Conservation (phyloP, 2,329 filamentous ascomycete genomes). For the Calycina marina region DNA sequence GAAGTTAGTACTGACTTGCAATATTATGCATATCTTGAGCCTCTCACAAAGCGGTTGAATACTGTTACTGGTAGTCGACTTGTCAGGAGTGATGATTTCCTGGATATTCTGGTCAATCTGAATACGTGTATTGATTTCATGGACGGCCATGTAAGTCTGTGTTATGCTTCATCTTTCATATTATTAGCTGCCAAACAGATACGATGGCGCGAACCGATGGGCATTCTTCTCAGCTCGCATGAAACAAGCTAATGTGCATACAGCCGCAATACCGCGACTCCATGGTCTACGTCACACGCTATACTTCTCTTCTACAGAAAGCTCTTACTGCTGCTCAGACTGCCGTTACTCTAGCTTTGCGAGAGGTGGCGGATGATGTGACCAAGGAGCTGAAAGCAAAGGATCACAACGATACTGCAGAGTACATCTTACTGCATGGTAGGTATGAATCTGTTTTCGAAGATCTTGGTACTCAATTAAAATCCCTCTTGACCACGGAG, state of each 20-base stretch:
- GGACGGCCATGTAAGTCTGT: slow-evolving; percentile 56
- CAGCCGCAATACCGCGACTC: slow-evolving; percentile 76
- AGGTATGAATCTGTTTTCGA: slow-evolving; percentile 47
- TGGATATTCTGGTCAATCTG: slow-evolving; percentile 73
- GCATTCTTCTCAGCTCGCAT: no score
- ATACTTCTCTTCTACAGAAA: slow-evolving; percentile 63
- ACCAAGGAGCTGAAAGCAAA: slow-evolving; percentile 44
- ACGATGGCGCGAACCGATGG: no score
- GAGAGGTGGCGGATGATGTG: slow-evolving; percentile 47
- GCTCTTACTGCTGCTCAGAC: slow-evolving; percentile 41
- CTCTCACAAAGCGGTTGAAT: slow-evolving; percentile 77
- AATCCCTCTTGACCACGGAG: slow-evolving; percentile 31
- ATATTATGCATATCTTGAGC: slow-evolving; percentile 89
- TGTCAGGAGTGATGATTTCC: slow-evolving; percentile 72
- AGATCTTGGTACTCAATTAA: slow-evolving; percentile 41
- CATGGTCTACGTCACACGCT: slow-evolving; percentile 74
- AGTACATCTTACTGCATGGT: slow-evolving; percentile 56
- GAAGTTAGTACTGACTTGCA: slow-evolving; percentile 81
- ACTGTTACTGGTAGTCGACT: slow-evolving; percentile 78
- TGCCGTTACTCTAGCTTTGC: slow-evolving; percentile 13
- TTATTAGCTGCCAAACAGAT: no score
- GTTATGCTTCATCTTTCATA: slow-evolving; percentile 4
- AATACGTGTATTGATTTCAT: slow-evolving; percentile 91
- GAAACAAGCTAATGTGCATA: no score
- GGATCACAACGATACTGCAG: slow-evolving; percentile 55